Percentiles rank a stretch among this genome's conserved stretches.
phyloP scores from a whole-genome alignment of 345 rosid species.

The Trapa incisa region DNA sequence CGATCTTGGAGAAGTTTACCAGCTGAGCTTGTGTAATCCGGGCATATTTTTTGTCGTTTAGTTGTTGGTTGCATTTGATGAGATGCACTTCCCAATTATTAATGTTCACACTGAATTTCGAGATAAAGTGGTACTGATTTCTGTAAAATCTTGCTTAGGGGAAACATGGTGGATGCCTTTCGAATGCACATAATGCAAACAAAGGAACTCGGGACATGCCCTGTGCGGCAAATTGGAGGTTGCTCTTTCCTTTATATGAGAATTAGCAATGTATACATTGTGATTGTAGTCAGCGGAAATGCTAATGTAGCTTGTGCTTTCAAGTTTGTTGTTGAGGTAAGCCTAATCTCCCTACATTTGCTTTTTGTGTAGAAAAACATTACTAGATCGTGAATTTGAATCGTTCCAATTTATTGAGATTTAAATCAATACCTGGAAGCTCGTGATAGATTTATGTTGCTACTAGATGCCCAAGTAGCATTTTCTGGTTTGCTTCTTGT shows the following conservation, averaged over 20 bases:
- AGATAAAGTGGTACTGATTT: not conserved
- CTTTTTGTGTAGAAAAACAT: not conserved
- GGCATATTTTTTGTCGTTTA: not conserved
- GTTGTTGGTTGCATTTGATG: not conserved
- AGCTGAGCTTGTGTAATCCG: not conserved
- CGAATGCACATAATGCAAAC: slow-evolving; percentile 97
- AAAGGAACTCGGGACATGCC: slow-evolving; percentile 93
- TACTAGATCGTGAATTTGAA: not conserved
- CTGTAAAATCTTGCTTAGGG: slow-evolving; percentile 30
- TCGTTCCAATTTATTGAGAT: not conserved
- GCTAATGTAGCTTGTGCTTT: slow-evolving; percentile 99
- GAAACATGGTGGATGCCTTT: slow-evolving; percentile 99
- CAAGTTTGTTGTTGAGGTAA: slow-evolving; percentile 96
- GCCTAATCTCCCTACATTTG: not conserved
- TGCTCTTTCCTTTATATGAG: slow-evolving; percentile 96
- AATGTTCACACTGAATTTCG: not conserved
- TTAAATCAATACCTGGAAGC: not conserved
- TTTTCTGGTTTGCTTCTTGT: not conserved
- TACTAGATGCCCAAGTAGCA: not conserved
- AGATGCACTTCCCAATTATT: not conserved
- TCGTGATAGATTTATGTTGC: not conserved
- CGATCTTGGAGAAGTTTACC: not conserved
- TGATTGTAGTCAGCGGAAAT: slow-evolving; percentile 96
- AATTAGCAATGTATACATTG: slow-evolving; percentile 95
- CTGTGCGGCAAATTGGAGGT: slow-evolving; percentile 95